A percentile compares a stretch with the other conserved stretches of the same genome.
phyloP scores from a whole-genome alignment of 169 alveolate genomes.

The Plasmodium gaboni region DNA sequence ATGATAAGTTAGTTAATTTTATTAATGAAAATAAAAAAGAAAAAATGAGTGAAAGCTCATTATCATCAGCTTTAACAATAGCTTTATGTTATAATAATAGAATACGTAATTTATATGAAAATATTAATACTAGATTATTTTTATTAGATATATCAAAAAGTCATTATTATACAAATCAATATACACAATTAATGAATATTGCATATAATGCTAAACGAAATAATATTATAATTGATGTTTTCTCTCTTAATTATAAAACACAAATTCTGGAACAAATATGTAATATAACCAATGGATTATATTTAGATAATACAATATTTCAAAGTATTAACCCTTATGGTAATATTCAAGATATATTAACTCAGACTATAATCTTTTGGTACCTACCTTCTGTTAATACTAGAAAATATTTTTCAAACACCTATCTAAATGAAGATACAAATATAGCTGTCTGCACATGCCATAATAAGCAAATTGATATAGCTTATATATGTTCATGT shows the following conservation, averaged over 20 bases:
- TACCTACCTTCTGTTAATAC: constrained; percentile 85
- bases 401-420: constrained; percentile 84
- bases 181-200: constrained; percentile 72
- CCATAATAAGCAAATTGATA: constrained; percentile 89
- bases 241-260: constrained; percentile 55
- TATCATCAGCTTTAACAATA: constrained; percentile 55
- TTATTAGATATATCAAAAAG: constrained; percentile 49
- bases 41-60: constrained; percentile 33
- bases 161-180: constrained; percentile 65
- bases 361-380: constrained; percentile 83
- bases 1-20: constrained; percentile 54
- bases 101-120: constrained; percentile 54
- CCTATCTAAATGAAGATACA: constrained; percentile 84
- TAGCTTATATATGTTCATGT: constrained; percentile 89
- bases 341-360: constrained; percentile 63
- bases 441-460: constrained; percentile 90
- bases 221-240: constrained; percentile 64
- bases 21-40: constrained; percentile 42
- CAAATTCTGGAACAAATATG: constrained; percentile 72
- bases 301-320: constrained; percentile 64
- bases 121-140: constrained; percentile 55
- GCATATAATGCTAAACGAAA: constrained; percentile 76
- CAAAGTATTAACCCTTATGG: constrained; percentile 30
- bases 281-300: constrained; percentile 64
- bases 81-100: constrained; percentile 66